Percentiles rank a stretch among this genome's conserved stretches.
Evolutionary conservation across 2,329 filamentous ascomycete species (phyloP).

Genomic region (Penicillium occitanis): DNA sequence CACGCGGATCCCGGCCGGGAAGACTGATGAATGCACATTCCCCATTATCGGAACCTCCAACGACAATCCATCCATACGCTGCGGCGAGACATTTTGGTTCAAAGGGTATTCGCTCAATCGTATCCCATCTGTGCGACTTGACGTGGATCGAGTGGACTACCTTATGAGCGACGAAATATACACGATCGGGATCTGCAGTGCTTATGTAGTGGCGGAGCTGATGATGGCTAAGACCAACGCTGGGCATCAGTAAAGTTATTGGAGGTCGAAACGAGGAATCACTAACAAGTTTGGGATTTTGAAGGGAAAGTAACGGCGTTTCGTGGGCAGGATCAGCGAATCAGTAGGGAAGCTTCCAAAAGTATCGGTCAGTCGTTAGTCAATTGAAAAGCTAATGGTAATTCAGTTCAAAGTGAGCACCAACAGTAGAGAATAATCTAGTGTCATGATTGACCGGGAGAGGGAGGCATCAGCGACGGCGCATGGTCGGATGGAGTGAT

Average conservation of each 20-base stretch:
- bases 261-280: constrained; percentile 6
- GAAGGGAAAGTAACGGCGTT: constrained; percentile 67
- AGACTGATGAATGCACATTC: constrained; percentile 80
- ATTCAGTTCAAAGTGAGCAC: constrained; percentile 21
- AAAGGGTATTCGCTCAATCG: constrained; percentile 68
- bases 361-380: constrained; percentile 17
- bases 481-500: constrained; percentile 32
- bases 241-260: constrained; percentile 20
- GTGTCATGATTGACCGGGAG: constrained; percentile 40
- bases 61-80: constrained; percentile 82
- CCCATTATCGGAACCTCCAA: constrained; percentile 78
- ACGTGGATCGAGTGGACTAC: constrained; percentile 74
- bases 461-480: constrained; percentile 29
- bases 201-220: constrained; percentile 83
- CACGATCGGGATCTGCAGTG: constrained; percentile 69
- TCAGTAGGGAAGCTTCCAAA: constrained; percentile 65
- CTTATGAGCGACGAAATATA: constrained; percentile 80
- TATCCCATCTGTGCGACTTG: constrained; percentile 68
- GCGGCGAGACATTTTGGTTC: constrained; percentile 83
- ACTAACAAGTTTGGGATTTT: constrained; percentile 65
- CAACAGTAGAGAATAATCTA: constrained; percentile 42
- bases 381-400: background rate
- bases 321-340: constrained; percentile 59
- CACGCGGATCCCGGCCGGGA: constrained; percentile 29
- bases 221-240: constrained; percentile 36